Evolutionary conservation across 169 alveolate genomes (phyloP), one percentile per base, ranked within the genome.

Genomic region (Eimeria maxima): DNA sequence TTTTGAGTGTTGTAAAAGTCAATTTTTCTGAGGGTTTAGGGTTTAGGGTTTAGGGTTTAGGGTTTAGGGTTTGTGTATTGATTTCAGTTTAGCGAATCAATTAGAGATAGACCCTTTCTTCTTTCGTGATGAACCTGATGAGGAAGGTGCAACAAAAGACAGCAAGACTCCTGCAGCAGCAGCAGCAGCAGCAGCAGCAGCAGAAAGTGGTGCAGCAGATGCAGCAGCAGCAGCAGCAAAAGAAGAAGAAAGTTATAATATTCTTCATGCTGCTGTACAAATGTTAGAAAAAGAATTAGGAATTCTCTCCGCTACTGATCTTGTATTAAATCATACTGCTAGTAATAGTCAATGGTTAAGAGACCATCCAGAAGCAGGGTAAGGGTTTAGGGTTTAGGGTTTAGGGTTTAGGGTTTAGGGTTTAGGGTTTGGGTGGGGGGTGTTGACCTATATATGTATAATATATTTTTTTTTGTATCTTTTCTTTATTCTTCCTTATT

Each of bases 241-340:
- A 24, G 80, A 45, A 7, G 80, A 71, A 33, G 50, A 71, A 29
- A 53, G 55, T 14, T 38, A 71, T 38, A 71, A 18, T 14, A 53
- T n/a, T 27, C 11, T 38, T 5, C 4, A 27, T 22, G 83, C 55
- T 45, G 96, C 97, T 10, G 95, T 99, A 11, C 74, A 78, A 38
- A 90, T 97, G 76, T 38, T 98, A 10, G 97, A 97, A 94, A 96
- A 96, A 22, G 97, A 97, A 47, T 96, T 95, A 83, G 98, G 99
- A 8, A 90, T 98, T 29, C 96, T 98, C n/a, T 96, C 98, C 55
- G 96, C 98, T n/a, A 97, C 98, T 63, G 99, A 99, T 96, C 95
- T 99, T 60, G 99, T 99, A 20, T 95, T 98, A 27, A 99, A 99
- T 95, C 99, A 99, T 95, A 98, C 99, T 18, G 99, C 99, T 1